Evolutionary conservation across 2,329 filamentous ascomycete species (phyloP), one percentile per base, ranked within the genome.

Genomic region (Trichoderma atroviride): DNA sequence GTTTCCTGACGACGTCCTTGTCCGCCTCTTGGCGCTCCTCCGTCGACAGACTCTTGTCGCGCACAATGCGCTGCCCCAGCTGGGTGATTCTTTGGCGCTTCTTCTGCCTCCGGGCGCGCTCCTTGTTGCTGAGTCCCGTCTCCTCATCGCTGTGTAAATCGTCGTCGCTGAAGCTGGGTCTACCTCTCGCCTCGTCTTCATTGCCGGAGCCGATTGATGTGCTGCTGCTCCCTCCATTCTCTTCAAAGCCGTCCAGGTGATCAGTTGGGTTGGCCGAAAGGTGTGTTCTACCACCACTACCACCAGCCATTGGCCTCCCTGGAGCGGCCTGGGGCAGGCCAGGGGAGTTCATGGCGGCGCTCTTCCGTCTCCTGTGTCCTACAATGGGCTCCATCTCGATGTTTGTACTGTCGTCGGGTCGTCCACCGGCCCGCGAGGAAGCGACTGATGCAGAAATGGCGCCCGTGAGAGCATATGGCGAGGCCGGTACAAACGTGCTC

Each of bases 61-160:
- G 85, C 27, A 85, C 88, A 72, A 94, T 87, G 72, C 91, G 86
- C 77, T 92, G 89, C 78, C 93, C 91, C 69, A 94, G 79, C 72
- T 86, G 82, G 14, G 88, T 90, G 76, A 92, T 91, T 76, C 88
- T 86, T 79, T 86, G 85, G 80, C 88, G 88, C 80, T 88, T 88
- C 75, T 85, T 86, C 76, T 88, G 87, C 74, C 90, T 89, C 77
- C 90, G 88, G 73, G 87, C 86, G 78, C 88, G 88, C 75, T 95
- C 92, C 75, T 89, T 87, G 71, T 87, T 86, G 47, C 93, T 96
- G 74, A 97, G 83, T 0, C 94, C 94, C 2, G 92, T 92, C 84
- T 97, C 94, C 81, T 97, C 94, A 77, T 97, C 94, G 74, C 95
- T 92, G 71, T 92, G 88, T 33, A 92, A 79, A 58, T 91, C 92